Percentiles rank a stretch among this genome's conserved stretches.
Conservation (phyloP, 495 filamentous ascomycete genomes). For the Neurospora africana region DNA sequence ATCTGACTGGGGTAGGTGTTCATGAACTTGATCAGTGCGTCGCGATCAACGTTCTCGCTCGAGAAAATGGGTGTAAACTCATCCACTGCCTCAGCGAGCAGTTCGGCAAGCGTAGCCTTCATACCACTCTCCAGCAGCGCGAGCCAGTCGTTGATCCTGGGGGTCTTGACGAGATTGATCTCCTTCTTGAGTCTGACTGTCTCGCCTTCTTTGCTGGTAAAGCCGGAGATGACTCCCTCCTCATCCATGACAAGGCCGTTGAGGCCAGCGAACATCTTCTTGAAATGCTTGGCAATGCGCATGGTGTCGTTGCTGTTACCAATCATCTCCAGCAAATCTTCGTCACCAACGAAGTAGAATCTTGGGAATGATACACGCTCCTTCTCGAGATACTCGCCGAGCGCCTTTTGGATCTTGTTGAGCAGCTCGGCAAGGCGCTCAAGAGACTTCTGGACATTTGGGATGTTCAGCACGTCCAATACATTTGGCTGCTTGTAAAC, state of each 20-base stretch:
- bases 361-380: conserved; percentile 94
- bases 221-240: conserved; percentile 75
- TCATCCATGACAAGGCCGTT: conserved; percentile 86
- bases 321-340: conserved; percentile 98
- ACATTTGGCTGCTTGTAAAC: conserved; percentile 91
- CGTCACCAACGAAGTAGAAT: conserved; percentile 99
- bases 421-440: conserved; percentile 90
- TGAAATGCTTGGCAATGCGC: conserved; percentile 93
- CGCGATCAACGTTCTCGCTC: conserved; percentile 51
- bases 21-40: conserved; percentile 65
- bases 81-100: conserved; percentile 75
- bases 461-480: conserved; percentile 88
- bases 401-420: conserved; percentile 98
- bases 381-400: conserved; percentile 96
- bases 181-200: conserved; percentile 76
- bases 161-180: conserved; percentile 84
- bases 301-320: conserved; percentile 96
- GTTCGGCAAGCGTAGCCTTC: conserved; percentile 86
- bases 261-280: conserved; percentile 98
- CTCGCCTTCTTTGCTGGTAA: conserved; percentile 94
- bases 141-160: conserved; percentile 97
- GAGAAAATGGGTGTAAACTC: conserved; percentile 64
- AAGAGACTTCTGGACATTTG: conserved; percentile 87
- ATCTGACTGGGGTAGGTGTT: conserved; percentile 81
- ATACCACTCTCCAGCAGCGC: conserved; percentile 82